A percentile compares a stretch with the other conserved stretches of the same genome.
Conservation (phyloP, 306 rosid genomes). For the Rosa multiflora region DNA sequence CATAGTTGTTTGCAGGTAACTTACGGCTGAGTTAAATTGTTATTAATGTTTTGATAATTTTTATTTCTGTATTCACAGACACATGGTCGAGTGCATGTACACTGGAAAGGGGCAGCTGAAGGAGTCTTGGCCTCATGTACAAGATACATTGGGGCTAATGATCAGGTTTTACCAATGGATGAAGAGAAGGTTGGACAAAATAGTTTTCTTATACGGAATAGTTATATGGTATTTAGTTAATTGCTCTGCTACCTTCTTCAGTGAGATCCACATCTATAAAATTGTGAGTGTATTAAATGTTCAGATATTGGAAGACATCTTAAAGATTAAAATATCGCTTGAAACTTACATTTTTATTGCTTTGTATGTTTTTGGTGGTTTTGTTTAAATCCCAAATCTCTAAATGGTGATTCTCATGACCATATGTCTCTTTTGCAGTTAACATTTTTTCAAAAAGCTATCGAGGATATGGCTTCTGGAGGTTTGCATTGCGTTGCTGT, state of each 20-base stretch:
- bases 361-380: background rate
- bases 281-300: background rate
- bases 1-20: too few relatives aligned
- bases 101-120: conserved; percentile 97
- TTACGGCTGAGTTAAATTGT: conserved; percentile 1
- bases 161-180: conserved; percentile 43
- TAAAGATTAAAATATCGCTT: too few relatives aligned
- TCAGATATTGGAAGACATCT: background rate
- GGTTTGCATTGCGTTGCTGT: conserved; percentile 74
- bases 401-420: too few relatives aligned
- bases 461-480: conserved; percentile 70
- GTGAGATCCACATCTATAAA: background rate
- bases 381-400: background rate
- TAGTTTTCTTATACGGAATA: background rate
- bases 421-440: conserved; percentile 35
- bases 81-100: conserved; percentile 56
- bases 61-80: conserved; percentile 38
- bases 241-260: background rate
- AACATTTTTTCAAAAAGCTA: conserved; percentile 41
- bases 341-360: too few relatives aligned
- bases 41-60: background rate
- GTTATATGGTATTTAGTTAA: background rate
- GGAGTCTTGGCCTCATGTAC: conserved; percentile 63
- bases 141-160: conserved; percentile 39
- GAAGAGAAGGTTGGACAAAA: conserved; percentile 51